Conservation (phyloP, 345 rosid species). For the Conringia planisiliqua region DNA sequence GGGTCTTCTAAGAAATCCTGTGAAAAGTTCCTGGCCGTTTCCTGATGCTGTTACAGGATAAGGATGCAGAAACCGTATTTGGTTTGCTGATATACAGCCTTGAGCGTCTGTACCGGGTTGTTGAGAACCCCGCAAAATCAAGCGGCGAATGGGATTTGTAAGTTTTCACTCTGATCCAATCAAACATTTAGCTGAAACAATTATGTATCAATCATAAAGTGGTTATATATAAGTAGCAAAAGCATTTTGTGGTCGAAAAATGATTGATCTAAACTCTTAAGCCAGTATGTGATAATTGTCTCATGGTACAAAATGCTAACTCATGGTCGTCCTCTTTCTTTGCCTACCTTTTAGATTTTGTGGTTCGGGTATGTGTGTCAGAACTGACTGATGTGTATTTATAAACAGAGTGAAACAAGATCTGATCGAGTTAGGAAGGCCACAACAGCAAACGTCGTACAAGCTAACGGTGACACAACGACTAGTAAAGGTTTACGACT, state of each 20-base stretch:
- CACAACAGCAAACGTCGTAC: slow-evolving; percentile 52
- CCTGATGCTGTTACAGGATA: slow-evolving; percentile 47
- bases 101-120: slow-evolving; percentile 64
- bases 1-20: neutral
- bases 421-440: slow-evolving; percentile 69
- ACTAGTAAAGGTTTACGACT: slow-evolving; percentile 66
- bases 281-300: neutral
- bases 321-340: neutral
- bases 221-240: slow-evolving; percentile 3
- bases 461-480: slow-evolving; percentile 64
- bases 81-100: slow-evolving; percentile 75
- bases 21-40: slow-evolving; percentile 1
- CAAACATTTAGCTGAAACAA: slow-evolving; percentile 3
- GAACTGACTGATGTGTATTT: slow-evolving; percentile 14
- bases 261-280: neutral
- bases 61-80: slow-evolving; percentile 67
- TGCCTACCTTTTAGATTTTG: neutral
- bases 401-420: slow-evolving; percentile 76
- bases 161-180: slow-evolving; percentile 27
- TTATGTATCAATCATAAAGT: neutral
- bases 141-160: slow-evolving; percentile 89
- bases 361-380: neutral
- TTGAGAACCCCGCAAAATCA: slow-evolving; percentile 65
- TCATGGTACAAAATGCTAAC: neutral
- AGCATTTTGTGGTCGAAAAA: neutral